Percentiles rank a stretch among this genome's conserved stretches.
phyloP scores from a whole-genome alignment of 768 basidiomycete genomes.

The Mycena vitilis region DNA sequence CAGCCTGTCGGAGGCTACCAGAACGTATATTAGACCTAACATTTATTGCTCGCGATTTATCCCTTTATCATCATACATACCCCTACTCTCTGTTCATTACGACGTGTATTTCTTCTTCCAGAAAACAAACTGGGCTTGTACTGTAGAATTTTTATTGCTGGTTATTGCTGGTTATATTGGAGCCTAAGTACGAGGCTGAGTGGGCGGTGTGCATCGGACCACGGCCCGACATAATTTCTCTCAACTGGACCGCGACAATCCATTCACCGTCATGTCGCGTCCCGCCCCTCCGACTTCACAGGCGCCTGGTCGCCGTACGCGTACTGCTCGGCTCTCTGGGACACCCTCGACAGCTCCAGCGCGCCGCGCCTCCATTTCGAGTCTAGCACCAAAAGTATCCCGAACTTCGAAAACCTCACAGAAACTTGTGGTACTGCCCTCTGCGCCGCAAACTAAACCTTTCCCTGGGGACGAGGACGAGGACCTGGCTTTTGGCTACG shows the following conservation, averaged over 20 bases:
- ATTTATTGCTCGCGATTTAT: constrained; percentile 36
- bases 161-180: neutral
- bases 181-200: too few relatives aligned
- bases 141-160: constrained; percentile 15
- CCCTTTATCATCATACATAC: constrained; percentile 34
- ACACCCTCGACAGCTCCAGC: constrained; percentile 22
- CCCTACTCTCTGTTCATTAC: constrained; percentile 32
- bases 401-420: constrained; percentile 93
- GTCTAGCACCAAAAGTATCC: constrained; percentile 64
- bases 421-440: constrained; percentile 90
- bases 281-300: constrained; percentile 42
- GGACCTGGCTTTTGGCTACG: constrained; percentile 68
- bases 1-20: constrained; percentile 63
- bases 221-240: too few relatives aligned
- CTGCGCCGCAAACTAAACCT: constrained; percentile 88
- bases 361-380: constrained; percentile 55
- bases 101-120: constrained; percentile 30
- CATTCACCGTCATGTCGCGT: constrained; percentile 24
- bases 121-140: constrained; percentile 25
- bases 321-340: constrained; percentile 46
- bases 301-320: constrained; percentile 46
- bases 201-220: too few relatives aligned
- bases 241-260: neutral
- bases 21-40: constrained; percentile 58
- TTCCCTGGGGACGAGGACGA: constrained; percentile 59